Evolutionary conservation across 1,284 basidiomycete genomes (phyloP), one percentile per base, ranked within the genome.

Genomic region (Ustilago nuda): DNA sequence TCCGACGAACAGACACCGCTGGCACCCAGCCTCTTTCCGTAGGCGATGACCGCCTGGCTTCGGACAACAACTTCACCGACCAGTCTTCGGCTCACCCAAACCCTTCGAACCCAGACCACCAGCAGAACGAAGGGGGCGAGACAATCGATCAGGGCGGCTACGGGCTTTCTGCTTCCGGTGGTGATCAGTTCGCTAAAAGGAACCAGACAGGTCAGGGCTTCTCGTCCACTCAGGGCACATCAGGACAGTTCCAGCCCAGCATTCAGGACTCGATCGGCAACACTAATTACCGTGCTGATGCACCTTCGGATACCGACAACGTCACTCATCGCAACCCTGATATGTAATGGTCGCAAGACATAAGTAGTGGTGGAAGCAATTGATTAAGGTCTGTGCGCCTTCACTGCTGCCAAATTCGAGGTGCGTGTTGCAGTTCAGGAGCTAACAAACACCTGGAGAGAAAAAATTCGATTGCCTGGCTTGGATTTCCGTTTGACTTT

Each of bases 191-290:
- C 43, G 56, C 72, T 0, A 66, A 58, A 12, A 67, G 67, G 59
- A 75, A 75, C 46, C 72, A 75, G 55, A 75, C 72, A 1, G 72
- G 72, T 17, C 64, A 67, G 15, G 72, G 72, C 36, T 75, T 75
- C 63, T 65, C 63, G 15, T 72, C 70, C 32, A 61, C 58, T 1
- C 48, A 61, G 30, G n/a, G 33, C 5, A 58, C 62, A 8, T 66
- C 46, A 12, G 72, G 72, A 36, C 72, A 75, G 39, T 71, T 75
- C 39, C 32, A 75, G 55, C 72, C 67, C 4, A 75, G 72, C 64
- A 54, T 67, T 1, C 64, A 75, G 39, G 72, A 70, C 46, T 69
- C 72, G 54, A 39, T 41, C 7, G 72, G 35, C 45, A 71, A 75
- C 50, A 64, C 43, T 23, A 63, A 33, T 50, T 61, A 36, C 39